phyloP scores from a whole-genome alignment of 176 grass and related monocot genomes.

The Lolium perenne region DNA sequence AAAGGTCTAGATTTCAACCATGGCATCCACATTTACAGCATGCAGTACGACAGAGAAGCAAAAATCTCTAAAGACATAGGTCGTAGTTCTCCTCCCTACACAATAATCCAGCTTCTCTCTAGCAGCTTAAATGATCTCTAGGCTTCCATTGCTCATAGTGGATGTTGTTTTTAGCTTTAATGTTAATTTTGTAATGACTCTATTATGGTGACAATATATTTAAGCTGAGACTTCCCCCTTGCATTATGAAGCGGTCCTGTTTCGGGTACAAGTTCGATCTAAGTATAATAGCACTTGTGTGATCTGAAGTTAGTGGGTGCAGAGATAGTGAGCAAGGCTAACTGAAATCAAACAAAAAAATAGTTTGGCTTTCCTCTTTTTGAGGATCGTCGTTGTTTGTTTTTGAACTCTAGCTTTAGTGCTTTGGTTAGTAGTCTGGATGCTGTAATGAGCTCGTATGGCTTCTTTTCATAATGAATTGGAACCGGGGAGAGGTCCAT shows the following conservation, averaged over 20 bases:
- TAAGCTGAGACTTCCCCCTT: background rate
- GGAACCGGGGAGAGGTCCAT: too few species aligned
- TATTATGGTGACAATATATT: background rate
- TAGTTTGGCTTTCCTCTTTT: too few species aligned
- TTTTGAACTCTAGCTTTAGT: too few species aligned
- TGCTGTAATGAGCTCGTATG: too few species aligned
- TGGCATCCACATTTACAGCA: background rate
- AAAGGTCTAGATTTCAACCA: background rate
- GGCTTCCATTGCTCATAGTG: background rate
- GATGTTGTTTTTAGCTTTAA: background rate
- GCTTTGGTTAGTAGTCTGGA: too few species aligned
- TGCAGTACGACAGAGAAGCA: background rate
- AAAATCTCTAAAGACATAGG: background rate
- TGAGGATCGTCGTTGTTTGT: too few species aligned
- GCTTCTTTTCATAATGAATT: too few species aligned
- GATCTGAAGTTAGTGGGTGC: background rate
- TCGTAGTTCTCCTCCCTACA: background rate
- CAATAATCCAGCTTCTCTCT: background rate
- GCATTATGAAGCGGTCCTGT: background rate
- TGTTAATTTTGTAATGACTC: background rate
- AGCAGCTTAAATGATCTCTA: background rate
- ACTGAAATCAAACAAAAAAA: background rate
- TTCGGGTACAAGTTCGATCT: background rate
- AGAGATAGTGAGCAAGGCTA: background rate
- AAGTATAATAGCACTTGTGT: background rate